Evolutionary conservation across 2,329 filamentous ascomycete species (phyloP), one percentile per base, ranked within the genome.

Genomic region (Coniochaeta sp.): DNA sequence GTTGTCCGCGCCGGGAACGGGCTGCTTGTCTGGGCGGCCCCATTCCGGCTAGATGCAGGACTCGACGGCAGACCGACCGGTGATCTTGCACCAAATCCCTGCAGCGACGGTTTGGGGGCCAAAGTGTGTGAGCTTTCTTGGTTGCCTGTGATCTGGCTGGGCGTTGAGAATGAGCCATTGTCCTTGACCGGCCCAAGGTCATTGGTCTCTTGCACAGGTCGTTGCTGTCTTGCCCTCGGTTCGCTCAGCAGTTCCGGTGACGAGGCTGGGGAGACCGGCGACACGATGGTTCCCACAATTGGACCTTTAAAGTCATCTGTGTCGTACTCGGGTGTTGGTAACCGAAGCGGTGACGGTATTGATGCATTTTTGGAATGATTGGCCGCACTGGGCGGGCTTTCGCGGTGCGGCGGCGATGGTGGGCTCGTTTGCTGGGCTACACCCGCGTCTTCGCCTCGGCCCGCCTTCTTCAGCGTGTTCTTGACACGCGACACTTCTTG

Each of bases 321-420:
- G 42, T 74, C 74, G 60, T 81, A 81, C 52, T 82, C 79, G 17
- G 80, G 79, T 2, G 79, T 81, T 1, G 79, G 79, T 10, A 78
- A 76, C 2, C 78, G 73, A 42, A 52, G 9, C 14, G 54, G 30
- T 36, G 54, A 56, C 22, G 47, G 30, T 24, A 52, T 52, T 17
- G 40, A 44, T 38, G 63, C 59, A 58, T 50, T 56, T 17, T 61
- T 52, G 47, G 47, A 28, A 30, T 52, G 44, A 30, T 16, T 56
- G 34, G 58, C 56, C 38, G 30, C 54, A 24, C 30, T 38, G 2
- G 60, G n/a, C 2, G 47, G 47, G 47, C 47, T 50, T 26, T 22
- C 22, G 24, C 44, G 44, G 9, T 14, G 44, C n/a, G 24, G 44
- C 10, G 44, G 44, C 14, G 44, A 50, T 28, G 44, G 44, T 5